A percentile compares a stretch with the other conserved stretches of the same genome.
Conservation (phyloP, 108 stramenopile species). For the Schizochytrium sp. region DNA sequence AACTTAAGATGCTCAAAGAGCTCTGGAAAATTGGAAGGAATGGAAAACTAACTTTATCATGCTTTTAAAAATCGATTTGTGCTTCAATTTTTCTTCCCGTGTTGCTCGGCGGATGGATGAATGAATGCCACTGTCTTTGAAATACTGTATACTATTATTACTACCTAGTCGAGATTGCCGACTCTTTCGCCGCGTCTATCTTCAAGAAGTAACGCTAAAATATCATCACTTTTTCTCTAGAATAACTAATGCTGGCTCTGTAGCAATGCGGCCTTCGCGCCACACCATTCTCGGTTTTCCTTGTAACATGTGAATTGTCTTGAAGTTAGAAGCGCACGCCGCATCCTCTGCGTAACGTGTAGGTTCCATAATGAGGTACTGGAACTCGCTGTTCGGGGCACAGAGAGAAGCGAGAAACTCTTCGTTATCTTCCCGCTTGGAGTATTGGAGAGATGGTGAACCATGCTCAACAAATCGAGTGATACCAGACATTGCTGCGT, state of each 20-base stretch:
- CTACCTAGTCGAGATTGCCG: conserved; percentile 39
- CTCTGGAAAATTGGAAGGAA: neutral
- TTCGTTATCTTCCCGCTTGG: conserved; percentile 46
- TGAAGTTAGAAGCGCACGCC: conserved; percentile 3
- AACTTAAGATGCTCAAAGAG: neutral
- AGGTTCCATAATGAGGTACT: conserved; percentile 54
- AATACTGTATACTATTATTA: neutral
- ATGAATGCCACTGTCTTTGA: neutral
- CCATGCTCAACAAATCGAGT: conserved; percentile 50
- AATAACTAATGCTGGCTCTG: conserved; percentile 8
- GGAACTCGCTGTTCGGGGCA: neutral
- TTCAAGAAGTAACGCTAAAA: conserved; percentile 18
- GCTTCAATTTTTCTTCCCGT: too few species aligned
- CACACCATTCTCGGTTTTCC: conserved; percentile 31
- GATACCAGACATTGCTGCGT: conserved; percentile 57
- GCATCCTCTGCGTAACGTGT: neutral
- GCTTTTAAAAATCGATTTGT: too few species aligned
- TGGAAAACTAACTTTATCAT: too few species aligned
- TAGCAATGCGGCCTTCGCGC: conserved; percentile 4
- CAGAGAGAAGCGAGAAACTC: conserved; percentile 12
- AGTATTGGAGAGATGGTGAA: neutral
- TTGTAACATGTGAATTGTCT: neutral
- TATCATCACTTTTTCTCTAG: neutral
- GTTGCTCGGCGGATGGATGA: neutral
- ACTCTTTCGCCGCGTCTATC: conserved; percentile 24